These are phyloP conservation scores for Salix dunnii DNA, from an alignment of 345 rosid species.

Conservation along the genomic window DNA sequence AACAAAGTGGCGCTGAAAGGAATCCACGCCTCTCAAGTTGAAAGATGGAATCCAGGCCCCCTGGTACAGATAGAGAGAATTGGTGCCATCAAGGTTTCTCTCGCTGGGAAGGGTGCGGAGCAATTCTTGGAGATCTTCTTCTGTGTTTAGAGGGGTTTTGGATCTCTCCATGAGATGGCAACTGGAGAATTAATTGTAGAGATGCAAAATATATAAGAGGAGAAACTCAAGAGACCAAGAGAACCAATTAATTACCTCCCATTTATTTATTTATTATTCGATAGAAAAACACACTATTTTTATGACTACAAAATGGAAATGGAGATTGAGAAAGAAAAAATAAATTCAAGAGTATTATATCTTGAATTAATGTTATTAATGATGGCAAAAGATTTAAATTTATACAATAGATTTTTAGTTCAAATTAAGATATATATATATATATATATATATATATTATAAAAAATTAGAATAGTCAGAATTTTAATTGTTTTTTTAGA, in stretches of 20 bases:
- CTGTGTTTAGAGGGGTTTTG: not conserved
- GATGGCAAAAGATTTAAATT: no score
- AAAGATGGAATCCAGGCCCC: conserved; percentile 72
- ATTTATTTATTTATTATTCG: no score
- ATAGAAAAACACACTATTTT: no score
- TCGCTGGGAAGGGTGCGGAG: conserved; percentile 54
- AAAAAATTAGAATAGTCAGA: fast-evolving
- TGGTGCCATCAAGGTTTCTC: conserved; percentile 60
- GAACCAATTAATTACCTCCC: no score
- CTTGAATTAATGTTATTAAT: no score
- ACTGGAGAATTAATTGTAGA: not conserved
- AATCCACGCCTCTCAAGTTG: conserved; percentile 51
- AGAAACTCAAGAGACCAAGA: not conserved
- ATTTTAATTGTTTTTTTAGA: fast-evolving
- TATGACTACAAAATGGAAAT: no score
- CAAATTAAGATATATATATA: fast-evolving
- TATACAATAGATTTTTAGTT: fast-evolving
- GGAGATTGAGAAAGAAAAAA: no score
- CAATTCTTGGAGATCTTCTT: conserved; percentile 39
- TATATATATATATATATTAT: fast-evolving
- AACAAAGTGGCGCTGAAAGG: conserved; percentile 34
- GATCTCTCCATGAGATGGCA: not conserved
- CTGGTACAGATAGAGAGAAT: conserved; percentile 47
- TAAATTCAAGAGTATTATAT: no score
- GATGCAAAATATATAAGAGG: not conserved